Conservation (phyloP, 805 yeast genomes). For the Lachancea cidri region DNA sequence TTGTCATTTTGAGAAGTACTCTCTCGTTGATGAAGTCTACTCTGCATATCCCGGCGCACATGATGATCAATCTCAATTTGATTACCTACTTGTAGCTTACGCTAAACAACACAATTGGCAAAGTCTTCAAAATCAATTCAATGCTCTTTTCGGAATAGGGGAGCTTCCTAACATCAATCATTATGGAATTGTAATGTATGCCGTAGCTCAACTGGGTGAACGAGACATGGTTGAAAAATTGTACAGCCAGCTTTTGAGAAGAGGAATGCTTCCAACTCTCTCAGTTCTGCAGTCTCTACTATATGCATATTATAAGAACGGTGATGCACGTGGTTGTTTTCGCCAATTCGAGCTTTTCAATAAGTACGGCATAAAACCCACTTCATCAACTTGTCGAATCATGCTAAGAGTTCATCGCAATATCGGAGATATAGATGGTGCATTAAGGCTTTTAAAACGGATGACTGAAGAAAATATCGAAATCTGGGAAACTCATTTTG, state of each 20-base stretch:
- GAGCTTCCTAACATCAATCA: constrained; percentile 49
- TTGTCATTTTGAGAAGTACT: constrained; percentile 17
- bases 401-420: constrained; percentile 27
- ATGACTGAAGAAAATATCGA: constrained; percentile 21
- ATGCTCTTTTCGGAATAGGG: constrained; percentile 49
- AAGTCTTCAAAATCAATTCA: constrained; percentile 51
- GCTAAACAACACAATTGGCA: constrained; percentile 48
- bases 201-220: constrained; percentile 49
- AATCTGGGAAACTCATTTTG: constrained; percentile 25
- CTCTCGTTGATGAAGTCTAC: constrained; percentile 34
- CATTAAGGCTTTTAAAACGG: constrained; percentile 26
- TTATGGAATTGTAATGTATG: constrained; percentile 56
- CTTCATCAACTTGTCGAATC: constrained; percentile 22
- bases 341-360: constrained; percentile 28
- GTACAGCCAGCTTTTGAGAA: constrained; percentile 41
- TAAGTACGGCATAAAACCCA: constrained; percentile 25
- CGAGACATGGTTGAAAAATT: constrained; percentile 44
- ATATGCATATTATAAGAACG: constrained; percentile 21
- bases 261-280: constrained; percentile 44
- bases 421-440: constrained; percentile 26
- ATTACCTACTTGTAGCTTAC: constrained; percentile 42
- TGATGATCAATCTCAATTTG: constrained; percentile 40
- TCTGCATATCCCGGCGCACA: constrained; percentile 38
- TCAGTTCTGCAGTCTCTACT: constrained; percentile 27
- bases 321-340: constrained; percentile 24